Percentiles rank a stretch among this genome's conserved stretches.
Evolutionary conservation across 805 yeast genomes (phyloP).

Genomic region (Wickerhamiella sergipiensis): DNA sequence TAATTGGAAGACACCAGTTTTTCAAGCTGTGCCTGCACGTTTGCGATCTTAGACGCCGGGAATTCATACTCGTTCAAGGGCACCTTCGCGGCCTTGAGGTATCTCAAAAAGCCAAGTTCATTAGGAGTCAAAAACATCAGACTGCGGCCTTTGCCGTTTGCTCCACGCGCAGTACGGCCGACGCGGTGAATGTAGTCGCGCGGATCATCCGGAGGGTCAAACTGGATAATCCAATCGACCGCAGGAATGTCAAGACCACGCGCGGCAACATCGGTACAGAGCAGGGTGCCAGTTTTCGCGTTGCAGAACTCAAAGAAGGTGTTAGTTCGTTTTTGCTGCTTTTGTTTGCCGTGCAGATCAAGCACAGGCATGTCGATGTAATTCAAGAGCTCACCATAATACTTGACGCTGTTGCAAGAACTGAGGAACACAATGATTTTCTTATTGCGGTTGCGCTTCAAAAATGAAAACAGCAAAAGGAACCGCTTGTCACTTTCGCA

Average conservation of each 20-base stretch:
- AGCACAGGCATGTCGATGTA: slow-evolving; percentile 94
- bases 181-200: slow-evolving; percentile 98
- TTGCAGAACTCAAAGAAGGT: slow-evolving; percentile 97
- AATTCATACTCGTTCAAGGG: slow-evolving; percentile 96
- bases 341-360: slow-evolving; percentile 95
- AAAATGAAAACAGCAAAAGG: slow-evolving; percentile 75
- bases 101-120: slow-evolving; percentile 88
- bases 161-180: slow-evolving; percentile 93
- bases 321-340: slow-evolving; percentile 96
- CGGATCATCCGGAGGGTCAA: slow-evolving; percentile 99
- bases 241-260: slow-evolving; percentile 98
- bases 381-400: slow-evolving; percentile 85
- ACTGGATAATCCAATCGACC: slow-evolving; percentile 98
- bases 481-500: slow-evolving; percentile 95
- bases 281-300: slow-evolving; percentile 82
- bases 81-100: slow-evolving; percentile 90
- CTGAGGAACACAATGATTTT: slow-evolving; percentile 91
- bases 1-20: slow-evolving; percentile 84
- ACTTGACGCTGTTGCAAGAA: slow-evolving; percentile 93
- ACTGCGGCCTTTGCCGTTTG: slow-evolving; percentile 79
- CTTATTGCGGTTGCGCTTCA: slow-evolving; percentile 75
- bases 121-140: slow-evolving; percentile 89
- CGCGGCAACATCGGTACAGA: slow-evolving; percentile 98
- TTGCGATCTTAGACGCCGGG: slow-evolving; percentile 87
- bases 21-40: slow-evolving; percentile 86